phyloP scores from a whole-genome alignment of 345 rosid species.

The Arabidopsis thaliana region TAIR10.1 NC_003071.7:16959001-16959500 shows the following conservation, averaged over 20 bases:
- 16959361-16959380: constrained; percentile 49
- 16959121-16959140: constrained; percentile 50
- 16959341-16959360: constrained; percentile 62
- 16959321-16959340: constrained; percentile 80
- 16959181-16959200: constrained; percentile 51
- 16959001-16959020: constrained; percentile 10
- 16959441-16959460: constrained; percentile 51
- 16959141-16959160: constrained; percentile 44
- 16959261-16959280: constrained; percentile 50
- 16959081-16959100: constrained; percentile 36
- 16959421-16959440: constrained; percentile 53
- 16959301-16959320: constrained; percentile 97
- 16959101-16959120: constrained; percentile 19
- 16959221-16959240: constrained; percentile 26
- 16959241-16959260: constrained; percentile 31
- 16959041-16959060: constrained; percentile 20
- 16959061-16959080: constrained; percentile 31
- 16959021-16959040: constrained; percentile 20
- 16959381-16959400: constrained; percentile 64
- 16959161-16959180: constrained; percentile 65
- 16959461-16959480: constrained; percentile 62
- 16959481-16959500: constrained; percentile 80
- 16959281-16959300: constrained; percentile 65
- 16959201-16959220: constrained; percentile 14
- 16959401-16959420: constrained; percentile 73